Conservation (phyloP, 1,284 basidiomycete genomes). For the Papiliotrema laurentii region DNA sequence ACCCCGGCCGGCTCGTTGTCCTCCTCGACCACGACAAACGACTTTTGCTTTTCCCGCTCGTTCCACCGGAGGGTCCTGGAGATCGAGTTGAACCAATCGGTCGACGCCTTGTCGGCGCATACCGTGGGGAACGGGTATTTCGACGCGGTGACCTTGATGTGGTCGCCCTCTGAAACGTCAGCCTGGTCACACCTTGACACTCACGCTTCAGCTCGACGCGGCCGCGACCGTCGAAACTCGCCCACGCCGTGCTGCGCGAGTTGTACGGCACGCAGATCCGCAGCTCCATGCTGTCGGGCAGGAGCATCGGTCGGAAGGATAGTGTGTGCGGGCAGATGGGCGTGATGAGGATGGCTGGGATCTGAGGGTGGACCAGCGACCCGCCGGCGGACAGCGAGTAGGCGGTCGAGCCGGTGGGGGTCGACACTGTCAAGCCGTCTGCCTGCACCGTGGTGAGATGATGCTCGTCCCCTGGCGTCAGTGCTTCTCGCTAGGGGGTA, state of each 20-base stretch:
- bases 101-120: slow-evolving; percentile 93
- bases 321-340: slow-evolving; percentile 98
- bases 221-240: slow-evolving; percentile 95
- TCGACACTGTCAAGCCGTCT: slow-evolving; percentile 92
- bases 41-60: slow-evolving; percentile 93
- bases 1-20: slow-evolving; percentile 52
- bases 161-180: slow-evolving; percentile 76
- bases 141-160: slow-evolving; percentile 97
- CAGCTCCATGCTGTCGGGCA: slow-evolving; percentile 98
- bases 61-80: slow-evolving; percentile 97
- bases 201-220: slow-evolving; percentile 89
- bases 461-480: slow-evolving; percentile 80
- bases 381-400: slow-evolving; percentile 98
- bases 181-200: slow-evolving; percentile 36
- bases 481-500: slow-evolving; percentile 9
- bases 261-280: slow-evolving; percentile 98
- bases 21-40: slow-evolving; percentile 95
- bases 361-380: slow-evolving; percentile 95
- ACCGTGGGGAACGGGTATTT: slow-evolving; percentile 99
- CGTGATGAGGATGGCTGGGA: slow-evolving; percentile 92
- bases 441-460: slow-evolving; percentile 99
- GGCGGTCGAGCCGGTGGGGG: slow-evolving; percentile 95
- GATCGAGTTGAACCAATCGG: slow-evolving; percentile 97
- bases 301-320: slow-evolving; percentile 96
- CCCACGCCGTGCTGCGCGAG: slow-evolving; percentile 97